These are phyloP conservation scores for Linaria vulgaris DNA, from an alignment of 257 asterid genomes.

Conservation along the genomic window DNA sequence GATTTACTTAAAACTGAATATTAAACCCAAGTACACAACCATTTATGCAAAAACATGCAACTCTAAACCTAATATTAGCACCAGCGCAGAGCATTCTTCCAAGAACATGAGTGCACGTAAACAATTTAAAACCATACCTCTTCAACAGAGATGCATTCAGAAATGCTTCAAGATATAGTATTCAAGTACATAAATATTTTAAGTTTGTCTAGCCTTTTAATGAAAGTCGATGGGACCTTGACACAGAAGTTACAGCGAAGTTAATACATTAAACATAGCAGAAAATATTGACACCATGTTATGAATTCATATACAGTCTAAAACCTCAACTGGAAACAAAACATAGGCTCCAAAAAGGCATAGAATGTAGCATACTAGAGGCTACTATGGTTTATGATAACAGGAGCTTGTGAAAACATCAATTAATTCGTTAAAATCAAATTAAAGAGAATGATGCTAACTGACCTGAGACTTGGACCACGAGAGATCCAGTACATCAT, in stretches of 20 bases:
- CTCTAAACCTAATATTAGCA: neutral
- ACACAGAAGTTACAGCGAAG: constrained; percentile 1
- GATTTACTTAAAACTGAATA: neutral
- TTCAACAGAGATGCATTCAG: neutral
- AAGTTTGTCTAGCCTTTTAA: neutral
- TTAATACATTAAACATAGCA: no score
- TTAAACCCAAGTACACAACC: neutral
- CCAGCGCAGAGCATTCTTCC: neutral
- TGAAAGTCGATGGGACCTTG: neutral
- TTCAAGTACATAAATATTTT: neutral
- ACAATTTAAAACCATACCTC: neutral
- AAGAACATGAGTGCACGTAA: neutral
- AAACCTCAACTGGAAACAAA: neutral
- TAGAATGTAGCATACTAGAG: no score
- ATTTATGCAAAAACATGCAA: neutral
- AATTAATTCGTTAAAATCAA: constrained; percentile 13
- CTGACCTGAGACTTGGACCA: constrained; percentile 99
- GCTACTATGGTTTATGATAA: constrained; percentile 5
- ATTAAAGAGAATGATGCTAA: constrained; percentile 18
- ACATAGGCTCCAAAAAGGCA: no score
- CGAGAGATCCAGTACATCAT: constrained; percentile 89
- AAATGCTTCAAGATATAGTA: neutral
- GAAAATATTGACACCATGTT: no score
- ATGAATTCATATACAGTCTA: neutral
- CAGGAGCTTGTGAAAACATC: constrained; percentile 11